Evolutionary conservation across 2,329 filamentous ascomycete genomes (phyloP), one percentile per base, ranked within the genome.

Genomic region (Lachnellula occidentalis): DNA sequence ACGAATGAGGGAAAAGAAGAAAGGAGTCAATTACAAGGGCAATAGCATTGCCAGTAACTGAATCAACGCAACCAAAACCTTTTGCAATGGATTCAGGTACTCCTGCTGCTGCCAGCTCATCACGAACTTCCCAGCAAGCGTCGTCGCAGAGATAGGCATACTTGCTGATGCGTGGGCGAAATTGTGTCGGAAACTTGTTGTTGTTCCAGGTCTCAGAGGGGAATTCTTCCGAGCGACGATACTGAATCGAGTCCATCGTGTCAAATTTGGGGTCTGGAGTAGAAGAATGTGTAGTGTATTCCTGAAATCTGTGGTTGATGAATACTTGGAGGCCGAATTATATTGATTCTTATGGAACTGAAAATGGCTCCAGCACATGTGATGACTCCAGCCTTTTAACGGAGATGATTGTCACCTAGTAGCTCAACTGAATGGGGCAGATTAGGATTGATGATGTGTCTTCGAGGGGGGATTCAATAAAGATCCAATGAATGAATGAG

Each of bases 31-130:
- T 31, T 8, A 31, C 27, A 48, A 48, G 21, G n/a, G 45, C 45
- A 21, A 48, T 48, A 48, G 45, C 45, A 34, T 48, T 48, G 19
- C 45, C 45, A 48, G 45, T 24, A 5, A 48, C 45, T 6, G 45
- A 48, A 34, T 34, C 27, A 48, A 48, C 45, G 45, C 45, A 48
- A n/a, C 45, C 45, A 48, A 27, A 17, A 2, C 45, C 45, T 14
- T 34, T 17, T 2, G 24, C 27, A 17, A 48, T 48, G 14, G 45
- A 48, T 31, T 48, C 27, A 19, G 12, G 22, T 17, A 21, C 45
- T 5, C 45, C 45, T 48, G 45, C 45, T 48, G 1, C 45, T 27
- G 27, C 17, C 24, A 48, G 15, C 14, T 48, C 45, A 34, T 48
- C 45, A 27, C 45, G 45, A 34, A 48, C 45, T 15, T 24, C 21